Conservation (phyloP, 2,329 filamentous ascomycete genomes). For the Aspergillus aculeatus region DNA sequence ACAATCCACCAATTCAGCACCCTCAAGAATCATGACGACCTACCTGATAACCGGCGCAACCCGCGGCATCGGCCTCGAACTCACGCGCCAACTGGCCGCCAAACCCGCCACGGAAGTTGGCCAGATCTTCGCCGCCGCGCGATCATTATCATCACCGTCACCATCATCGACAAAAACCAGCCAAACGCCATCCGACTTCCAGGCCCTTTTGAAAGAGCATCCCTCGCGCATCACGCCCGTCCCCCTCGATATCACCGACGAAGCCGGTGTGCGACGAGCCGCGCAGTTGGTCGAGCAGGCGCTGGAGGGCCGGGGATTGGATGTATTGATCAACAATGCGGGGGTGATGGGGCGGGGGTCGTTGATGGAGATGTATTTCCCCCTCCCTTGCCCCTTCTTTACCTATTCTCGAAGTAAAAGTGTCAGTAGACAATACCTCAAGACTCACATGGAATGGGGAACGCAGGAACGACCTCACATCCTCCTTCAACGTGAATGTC, state of each 20-base stretch:
- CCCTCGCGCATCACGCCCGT: slow-evolving; percentile 38
- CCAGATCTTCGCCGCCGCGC: slow-evolving; percentile 44
- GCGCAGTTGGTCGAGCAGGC: slow-evolving; percentile 32
- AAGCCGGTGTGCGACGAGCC: slow-evolving; percentile 36
- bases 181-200: slow-evolving; percentile 13
- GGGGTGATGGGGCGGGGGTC: slow-evolving; percentile 26
- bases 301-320: slow-evolving; percentile 43
- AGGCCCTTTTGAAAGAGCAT: slow-evolving; percentile 34
- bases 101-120: slow-evolving; percentile 35
- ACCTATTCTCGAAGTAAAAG: not conserved
- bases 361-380: slow-evolving; percentile 27
- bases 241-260: slow-evolving; percentile 40
- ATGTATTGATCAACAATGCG: slow-evolving; percentile 50
- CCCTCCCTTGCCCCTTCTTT: not conserved
- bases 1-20: not conserved
- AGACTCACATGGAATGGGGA: too few relatives aligned
- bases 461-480: slow-evolving; percentile 36
- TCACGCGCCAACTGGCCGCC: slow-evolving; percentile 31
- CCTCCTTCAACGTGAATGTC: slow-evolving; percentile 46
- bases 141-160: slow-evolving; percentile 17
- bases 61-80: slow-evolving; percentile 39
- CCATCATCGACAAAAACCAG: too few relatives aligned
- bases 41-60: slow-evolving; percentile 40
- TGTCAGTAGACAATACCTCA: too few relatives aligned
- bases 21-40: slow-evolving; percentile 29